Evolutionary conservation across 2,329 filamentous ascomycete genomes (phyloP), one percentile per base, ranked within the genome.

Genomic region (Pseudocercospora vitis): DNA sequence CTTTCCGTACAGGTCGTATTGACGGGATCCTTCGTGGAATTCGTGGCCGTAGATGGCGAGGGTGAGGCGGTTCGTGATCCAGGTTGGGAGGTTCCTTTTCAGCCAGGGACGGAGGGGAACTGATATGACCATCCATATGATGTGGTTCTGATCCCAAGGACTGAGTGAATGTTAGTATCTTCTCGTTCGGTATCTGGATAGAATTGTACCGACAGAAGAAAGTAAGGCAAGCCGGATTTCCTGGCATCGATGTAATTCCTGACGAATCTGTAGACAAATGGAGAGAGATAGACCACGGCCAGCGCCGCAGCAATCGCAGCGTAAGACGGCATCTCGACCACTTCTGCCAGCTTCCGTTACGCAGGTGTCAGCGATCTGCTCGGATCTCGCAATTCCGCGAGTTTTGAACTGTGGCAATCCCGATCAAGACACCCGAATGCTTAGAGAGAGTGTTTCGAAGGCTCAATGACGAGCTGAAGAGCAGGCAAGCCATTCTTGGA

Each of bases 11-110:
- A 62, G 19, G 21, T 62, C 31, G 33, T 55, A 63, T 2, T 58
- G 56, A 0, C 48, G 42, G 0, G 55, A 26, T 12, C 61, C 59
- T 31, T 66, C 60, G 21, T 61, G 60, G 35, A 62, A 64, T 47
- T 67, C 65, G 52, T 61, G 65, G 18, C 64, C 62, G 40, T 64
- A 67, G 21, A 63, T 65, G 4, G 55, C 55, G 3, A 67, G 51
- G 7, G 51, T 24, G 0, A 67, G 42, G 21, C 65, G 59, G 2
- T 61, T 31, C 39, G 50, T 63, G 24, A 65, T 50, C 32, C 48
- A 55, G 18, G 39, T 42, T 3, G 63, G 63, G 2, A 67, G 54
- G 14, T 52, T 24, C 45, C 52, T 56, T 53, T 64, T 54, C n/a
- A 63, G 48, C 1, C 14, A 37, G 2, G 60, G 58, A 8, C 58